Evolutionary conservation across 129 eudicot genomes (phyloP).

Genomic region (Pseudognaphalium luteoalbum): DNA sequence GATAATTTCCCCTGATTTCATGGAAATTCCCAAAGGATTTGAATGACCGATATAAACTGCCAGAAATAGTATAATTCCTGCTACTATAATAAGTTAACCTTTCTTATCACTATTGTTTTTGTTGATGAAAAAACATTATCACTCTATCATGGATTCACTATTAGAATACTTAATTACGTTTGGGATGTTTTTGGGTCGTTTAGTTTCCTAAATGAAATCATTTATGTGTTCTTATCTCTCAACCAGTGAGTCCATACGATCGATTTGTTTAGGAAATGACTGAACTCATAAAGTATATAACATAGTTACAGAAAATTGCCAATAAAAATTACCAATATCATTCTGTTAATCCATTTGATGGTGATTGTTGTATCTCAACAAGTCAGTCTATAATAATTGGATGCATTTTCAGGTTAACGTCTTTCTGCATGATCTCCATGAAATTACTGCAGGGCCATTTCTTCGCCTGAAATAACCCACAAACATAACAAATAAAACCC

Average conservation of each 20-base stretch:
- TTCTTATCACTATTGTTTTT: slow-evolving; percentile 32
- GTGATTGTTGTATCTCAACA: neutral
- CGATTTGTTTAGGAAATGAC: slow-evolving; percentile 62
- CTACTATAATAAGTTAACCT: slow-evolving; percentile 13
- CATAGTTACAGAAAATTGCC: neutral
- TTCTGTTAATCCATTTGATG: neutral
- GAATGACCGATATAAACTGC: too few relatives aligned
- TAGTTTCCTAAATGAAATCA: too few relatives aligned
- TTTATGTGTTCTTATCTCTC: slow-evolving; percentile 45
- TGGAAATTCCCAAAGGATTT: too few relatives aligned
- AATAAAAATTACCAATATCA: neutral
- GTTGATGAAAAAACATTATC: too few relatives aligned
- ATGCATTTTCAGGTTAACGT: neutral
- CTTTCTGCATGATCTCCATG: neutral
- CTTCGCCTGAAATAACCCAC: neutral
- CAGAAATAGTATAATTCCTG: too few relatives aligned
- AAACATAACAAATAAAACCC: neutral
- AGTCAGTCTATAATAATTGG: neutral
- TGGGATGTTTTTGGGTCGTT: too few relatives aligned
- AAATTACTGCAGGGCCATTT: neutral
- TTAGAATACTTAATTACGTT: too few relatives aligned
- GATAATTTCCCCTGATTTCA: too few relatives aligned
- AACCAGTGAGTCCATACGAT: slow-evolving; percentile 65
- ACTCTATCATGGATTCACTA: neutral
- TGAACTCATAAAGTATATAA: slow-evolving; percentile 12